A percentile compares a stretch with the other conserved stretches of the same genome.
Evolutionary conservation across 192 early-diverging fungal species (phyloP).

Genomic region (Dissophora ornata): DNA sequence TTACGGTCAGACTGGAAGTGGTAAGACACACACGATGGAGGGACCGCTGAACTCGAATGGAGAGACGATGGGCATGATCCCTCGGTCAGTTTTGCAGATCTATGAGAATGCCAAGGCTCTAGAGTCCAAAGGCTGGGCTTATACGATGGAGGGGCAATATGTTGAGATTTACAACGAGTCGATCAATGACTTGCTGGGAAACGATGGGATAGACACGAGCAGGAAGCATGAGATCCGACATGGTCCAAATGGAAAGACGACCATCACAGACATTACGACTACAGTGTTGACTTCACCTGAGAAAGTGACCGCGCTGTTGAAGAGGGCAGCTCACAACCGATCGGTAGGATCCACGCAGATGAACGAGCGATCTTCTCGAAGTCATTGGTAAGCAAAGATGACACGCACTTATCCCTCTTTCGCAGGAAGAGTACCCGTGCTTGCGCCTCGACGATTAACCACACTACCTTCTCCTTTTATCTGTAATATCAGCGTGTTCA

Average conservation of each 20-base stretch:
- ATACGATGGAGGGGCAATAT: constrained; percentile 87
- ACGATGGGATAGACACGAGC: constrained; percentile 45
- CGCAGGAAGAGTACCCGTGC: not conserved
- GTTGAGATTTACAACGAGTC: constrained; percentile 98
- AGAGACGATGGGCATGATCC: constrained; percentile 88
- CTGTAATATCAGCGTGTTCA: no score
- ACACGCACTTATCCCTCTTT: not conserved
- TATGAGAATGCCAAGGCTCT: constrained; percentile 80
- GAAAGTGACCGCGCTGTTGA: constrained; percentile 77
- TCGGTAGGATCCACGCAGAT: constrained; percentile 92
- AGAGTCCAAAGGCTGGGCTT: constrained; percentile 87
- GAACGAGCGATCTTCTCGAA: constrained; percentile 94
- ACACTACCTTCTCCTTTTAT: no score
- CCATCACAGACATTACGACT: constrained; percentile 79
- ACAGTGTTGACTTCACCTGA: constrained; percentile 78
- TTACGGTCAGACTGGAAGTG: constrained; percentile 96
- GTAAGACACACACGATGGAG: constrained; percentile 90
- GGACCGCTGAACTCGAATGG: constrained; percentile 61
- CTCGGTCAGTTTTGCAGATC: constrained; percentile 91
- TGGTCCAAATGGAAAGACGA: constrained; percentile 77
- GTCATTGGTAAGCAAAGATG: constrained; percentile 70
- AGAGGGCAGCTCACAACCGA: constrained; percentile 83
- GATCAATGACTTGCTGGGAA: constrained; percentile 82
- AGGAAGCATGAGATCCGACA: constrained; percentile 91
- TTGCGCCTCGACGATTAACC: no score